Evolutionary conservation across 2,329 filamentous ascomycete genomes (phyloP).

Genomic region (Sclerotinia sclerotiorum): DNA sequence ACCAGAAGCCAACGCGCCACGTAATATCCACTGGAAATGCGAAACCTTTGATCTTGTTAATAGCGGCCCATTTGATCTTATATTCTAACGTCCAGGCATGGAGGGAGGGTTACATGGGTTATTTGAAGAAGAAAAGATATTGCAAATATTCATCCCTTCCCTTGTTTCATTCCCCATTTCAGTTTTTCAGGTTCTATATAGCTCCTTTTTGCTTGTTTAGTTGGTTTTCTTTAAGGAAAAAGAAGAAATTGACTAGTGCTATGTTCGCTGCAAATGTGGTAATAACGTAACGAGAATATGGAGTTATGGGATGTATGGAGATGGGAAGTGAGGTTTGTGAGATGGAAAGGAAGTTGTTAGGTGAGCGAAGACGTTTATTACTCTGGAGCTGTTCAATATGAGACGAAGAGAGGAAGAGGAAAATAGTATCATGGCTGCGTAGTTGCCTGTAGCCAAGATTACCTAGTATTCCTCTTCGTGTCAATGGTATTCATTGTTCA

Average conservation of each 20-base stretch:
- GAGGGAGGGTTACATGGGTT: neutral
- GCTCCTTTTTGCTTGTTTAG: neutral
- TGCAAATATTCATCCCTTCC: too few relatives aligned
- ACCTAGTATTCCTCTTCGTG: neutral
- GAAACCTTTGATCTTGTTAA: neutral
- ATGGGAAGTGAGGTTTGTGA: neutral
- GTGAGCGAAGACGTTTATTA: neutral
- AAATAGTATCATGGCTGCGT: neutral
- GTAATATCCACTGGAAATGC: neutral
- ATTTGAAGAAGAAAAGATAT: neutral
- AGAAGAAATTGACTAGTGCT: neutral
- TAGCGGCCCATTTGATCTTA: neutral
- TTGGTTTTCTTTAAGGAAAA: neutral
- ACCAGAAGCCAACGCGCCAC: neutral
- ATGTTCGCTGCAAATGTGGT: neutral
- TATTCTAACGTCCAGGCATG: neutral
- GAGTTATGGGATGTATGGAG: too few relatives aligned
- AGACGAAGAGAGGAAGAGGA: neutral
- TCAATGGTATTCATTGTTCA: neutral
- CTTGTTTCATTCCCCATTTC: neutral
- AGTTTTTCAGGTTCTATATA: neutral
- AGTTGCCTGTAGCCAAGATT: neutral
- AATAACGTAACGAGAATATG: too few relatives aligned
- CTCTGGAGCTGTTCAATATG: neutral
- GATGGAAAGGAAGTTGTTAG: neutral